Base-by-base conservation (phyloP, 306 rosid species). In the Cucurbita maxima region DNA sequence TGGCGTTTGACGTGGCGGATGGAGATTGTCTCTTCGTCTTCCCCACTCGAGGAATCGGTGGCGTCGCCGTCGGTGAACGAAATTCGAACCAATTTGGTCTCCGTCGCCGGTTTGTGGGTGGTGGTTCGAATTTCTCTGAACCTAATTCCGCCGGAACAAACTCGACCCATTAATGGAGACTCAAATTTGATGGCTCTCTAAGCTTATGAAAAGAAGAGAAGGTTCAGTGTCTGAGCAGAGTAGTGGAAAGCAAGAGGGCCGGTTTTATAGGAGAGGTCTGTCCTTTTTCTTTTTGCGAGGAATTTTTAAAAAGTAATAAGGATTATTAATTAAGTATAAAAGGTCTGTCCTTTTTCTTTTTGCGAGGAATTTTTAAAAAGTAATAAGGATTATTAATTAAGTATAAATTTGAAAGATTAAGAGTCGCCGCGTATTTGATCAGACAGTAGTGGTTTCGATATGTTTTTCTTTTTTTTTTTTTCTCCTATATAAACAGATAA, bases 31-130 rank as follows among this genome's bases (percentile, higher is more conserved):
- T 38, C 76, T 6, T 82, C 84, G 1, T 74, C 84, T n/a, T 82
- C 89, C 2, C 73, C 88, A 54, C 94, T 77, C 0, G 94, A 88
- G 0, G 88, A 77, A 76, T 88, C 93, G 0, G 90, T 88, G 3
- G 88, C 88, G 30, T 88, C 68, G 7, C 18, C 58, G 71, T 88
- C 93, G 1, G 80, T 84, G 34, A 77, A 78, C 4, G 75, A 76
- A 75, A 88, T 78, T 45, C 93, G 81, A 30, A 88, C 53, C 8
- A 86, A 43, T 34, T 61, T 81, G 0, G 85, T 61, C 30, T 34
- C 58, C 58, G 7, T 8, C 6, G 66, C 47, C 11, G 6, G 40
- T 69, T 86, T 88, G 40, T 51, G 77, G 0, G 82, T 82, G 38
- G 84, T 22, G 10, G 69, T 63, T 20, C 71, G 61, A 36, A 72